Percentiles rank a stretch among this genome's conserved stretches.
Conservation (phyloP, 164 flowering plant genomes). For the Platanus orientalis region DNA sequence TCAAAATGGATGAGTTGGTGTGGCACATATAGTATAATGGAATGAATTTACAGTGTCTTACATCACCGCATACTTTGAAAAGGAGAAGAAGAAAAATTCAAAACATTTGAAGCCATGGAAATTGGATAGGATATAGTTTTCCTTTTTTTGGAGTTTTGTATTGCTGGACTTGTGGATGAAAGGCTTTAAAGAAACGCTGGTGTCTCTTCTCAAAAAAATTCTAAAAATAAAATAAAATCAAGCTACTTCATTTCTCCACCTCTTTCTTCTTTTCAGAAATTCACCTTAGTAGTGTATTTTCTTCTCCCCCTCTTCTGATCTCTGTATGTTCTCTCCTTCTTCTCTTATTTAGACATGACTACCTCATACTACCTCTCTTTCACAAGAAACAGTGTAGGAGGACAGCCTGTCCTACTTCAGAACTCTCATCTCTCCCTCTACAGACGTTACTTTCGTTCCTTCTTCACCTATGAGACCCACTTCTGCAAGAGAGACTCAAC, state of each 20-base stretch:
- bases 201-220: slow-evolving; percentile 13
- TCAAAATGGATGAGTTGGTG: too few relatives aligned
- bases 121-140: too few relatives aligned
- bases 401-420: slow-evolving; percentile 19
- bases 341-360: slow-evolving; percentile 36
- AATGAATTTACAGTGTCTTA: too few relatives aligned
- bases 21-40: too few relatives aligned
- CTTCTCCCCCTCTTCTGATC: neutral
- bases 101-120: too few relatives aligned
- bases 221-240: slow-evolving; percentile 13
- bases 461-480: slow-evolving; percentile 12
- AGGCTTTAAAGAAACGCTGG: too few relatives aligned
- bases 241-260: neutral
- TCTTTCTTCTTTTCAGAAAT: slow-evolving; percentile 16
- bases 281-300: slow-evolving; percentile 27
- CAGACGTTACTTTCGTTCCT: slow-evolving; percentile 9
- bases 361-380: slow-evolving; percentile 42
- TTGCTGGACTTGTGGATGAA: too few relatives aligned
- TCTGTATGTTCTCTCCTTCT: neutral
- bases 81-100: too few relatives aligned
- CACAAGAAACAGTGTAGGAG: slow-evolving; percentile 29
- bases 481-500: slow-evolving; percentile 15
- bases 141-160: too few relatives aligned
- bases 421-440: slow-evolving; percentile 25
- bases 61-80: too few relatives aligned